phyloP scores from a whole-genome alignment of 2,329 filamentous ascomycete species.

The Diaporthe vaccinii region DNA sequence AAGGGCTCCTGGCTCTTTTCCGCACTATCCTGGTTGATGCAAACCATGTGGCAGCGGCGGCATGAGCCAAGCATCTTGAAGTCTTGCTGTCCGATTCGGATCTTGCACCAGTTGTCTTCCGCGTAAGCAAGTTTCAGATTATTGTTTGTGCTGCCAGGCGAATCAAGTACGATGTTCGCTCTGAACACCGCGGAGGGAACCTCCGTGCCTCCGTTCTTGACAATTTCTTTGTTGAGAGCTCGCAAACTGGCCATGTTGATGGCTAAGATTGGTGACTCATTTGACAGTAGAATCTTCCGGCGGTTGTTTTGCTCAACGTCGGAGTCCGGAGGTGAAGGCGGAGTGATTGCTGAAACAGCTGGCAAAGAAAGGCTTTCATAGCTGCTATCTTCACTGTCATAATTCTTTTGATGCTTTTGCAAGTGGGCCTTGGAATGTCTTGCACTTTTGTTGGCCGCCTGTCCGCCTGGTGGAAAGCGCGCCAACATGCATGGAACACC shows the following conservation, averaged over 20 bases:
- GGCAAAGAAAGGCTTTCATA: conserved; percentile 4
- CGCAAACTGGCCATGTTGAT: conserved; percentile 86
- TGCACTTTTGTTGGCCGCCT: conserved; percentile 63
- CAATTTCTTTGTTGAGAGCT: conserved; percentile 81
- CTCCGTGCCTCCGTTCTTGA: conserved; percentile 69
- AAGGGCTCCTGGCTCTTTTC: conserved; percentile 87
- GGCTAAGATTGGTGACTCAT: conserved; percentile 92
- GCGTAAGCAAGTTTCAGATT: conserved; percentile 71
- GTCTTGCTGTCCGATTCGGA: conserved; percentile 74
- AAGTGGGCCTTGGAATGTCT: conserved; percentile 81
- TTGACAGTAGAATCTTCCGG: conserved; percentile 81
- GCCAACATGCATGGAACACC: conserved; percentile 87
- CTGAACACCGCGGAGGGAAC: conserved; percentile 84
- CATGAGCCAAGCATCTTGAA: conserved; percentile 87
- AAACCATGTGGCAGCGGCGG: conserved; percentile 95
- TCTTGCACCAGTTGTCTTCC: conserved; percentile 82
- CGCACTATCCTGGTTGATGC: conserved; percentile 87
- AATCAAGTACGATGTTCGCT: conserved; percentile 85
- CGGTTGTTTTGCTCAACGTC: conserved; percentile 62
- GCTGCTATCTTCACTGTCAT: conserved; percentile 42
- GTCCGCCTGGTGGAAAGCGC: conserved; percentile 80
- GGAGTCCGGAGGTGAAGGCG: conserved; percentile 70
- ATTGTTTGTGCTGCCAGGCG: conserved; percentile 52
- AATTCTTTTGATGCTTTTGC: conserved; percentile 65
- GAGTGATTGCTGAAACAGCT: conserved; percentile 46